Evolutionary conservation across 1,139 yeast species (phyloP).

Genomic region (Suhomyces kunorum): DNA sequence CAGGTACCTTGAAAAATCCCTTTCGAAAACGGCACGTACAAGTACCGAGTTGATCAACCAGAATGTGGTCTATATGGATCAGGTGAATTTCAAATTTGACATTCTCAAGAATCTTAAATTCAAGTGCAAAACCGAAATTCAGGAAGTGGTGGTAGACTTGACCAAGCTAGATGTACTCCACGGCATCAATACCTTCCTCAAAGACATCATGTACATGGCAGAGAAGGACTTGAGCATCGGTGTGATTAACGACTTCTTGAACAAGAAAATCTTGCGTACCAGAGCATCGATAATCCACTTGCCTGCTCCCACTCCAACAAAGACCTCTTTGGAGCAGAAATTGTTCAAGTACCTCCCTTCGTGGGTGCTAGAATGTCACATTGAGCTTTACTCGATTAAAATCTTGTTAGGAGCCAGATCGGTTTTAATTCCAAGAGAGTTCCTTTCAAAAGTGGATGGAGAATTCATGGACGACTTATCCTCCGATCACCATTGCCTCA

Average conservation of each 20-base stretch:
- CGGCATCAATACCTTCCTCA: slow-evolving; percentile 35
- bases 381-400: slow-evolving; percentile 33
- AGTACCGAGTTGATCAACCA: slow-evolving; percentile 7
- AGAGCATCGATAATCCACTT: slow-evolving; percentile 3
- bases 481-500: slow-evolving; percentile 36
- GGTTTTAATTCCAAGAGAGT: slow-evolving; percentile 51
- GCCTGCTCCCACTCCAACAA: not conserved
- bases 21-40: slow-evolving; percentile 1
- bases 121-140: slow-evolving; percentile 25
- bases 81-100: slow-evolving; percentile 27
- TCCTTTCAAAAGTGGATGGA: slow-evolving; percentile 35
- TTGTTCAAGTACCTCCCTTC: slow-evolving; percentile 46
- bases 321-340: slow-evolving; percentile 16
- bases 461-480: slow-evolving; percentile 40
- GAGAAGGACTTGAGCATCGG: slow-evolving; percentile 34
- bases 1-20: slow-evolving; percentile 32
- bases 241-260: slow-evolving; percentile 30
- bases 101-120: slow-evolving; percentile 35
- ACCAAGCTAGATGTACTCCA: slow-evolving; percentile 33
- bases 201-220: slow-evolving; percentile 29
- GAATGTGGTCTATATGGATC: slow-evolving; percentile 24
- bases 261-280: slow-evolving; percentile 25
- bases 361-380: slow-evolving; percentile 44
- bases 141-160: slow-evolving; percentile 28
- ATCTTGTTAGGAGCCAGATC: slow-evolving; percentile 60